These are phyloP conservation scores for Chaetomium sp. DNA, from an alignment of 2,329 filamentous ascomycete species.

Conservation along the genomic window DNA sequence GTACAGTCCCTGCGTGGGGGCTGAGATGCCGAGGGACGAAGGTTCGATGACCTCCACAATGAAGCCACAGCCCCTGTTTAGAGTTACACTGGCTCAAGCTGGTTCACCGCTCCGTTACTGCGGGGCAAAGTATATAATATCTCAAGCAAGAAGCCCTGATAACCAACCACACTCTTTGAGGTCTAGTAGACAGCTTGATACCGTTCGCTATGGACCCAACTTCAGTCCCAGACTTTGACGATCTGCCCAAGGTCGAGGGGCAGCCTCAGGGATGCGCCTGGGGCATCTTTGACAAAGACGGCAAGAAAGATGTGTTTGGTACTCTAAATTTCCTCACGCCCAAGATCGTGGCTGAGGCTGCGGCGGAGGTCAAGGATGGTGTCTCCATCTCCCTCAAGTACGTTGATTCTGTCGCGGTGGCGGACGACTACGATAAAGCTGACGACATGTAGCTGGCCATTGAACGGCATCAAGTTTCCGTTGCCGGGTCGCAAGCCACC, in stretches of 20 bases:
- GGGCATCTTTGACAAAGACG: conserved; percentile 55
- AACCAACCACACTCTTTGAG: neutral
- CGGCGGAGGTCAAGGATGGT: conserved; percentile 49
- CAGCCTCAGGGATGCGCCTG: conserved; percentile 54
- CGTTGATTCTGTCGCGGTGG: conserved; percentile 18
- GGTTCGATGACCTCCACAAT: neutral
- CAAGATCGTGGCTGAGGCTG: conserved; percentile 46
- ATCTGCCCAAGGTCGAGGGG: conserved; percentile 46
- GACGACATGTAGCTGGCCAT: conserved; percentile 42
- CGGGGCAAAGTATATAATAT: neutral
- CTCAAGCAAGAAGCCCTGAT: neutral
- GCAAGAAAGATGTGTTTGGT: conserved; percentile 52
- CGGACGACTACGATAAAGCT: neutral
- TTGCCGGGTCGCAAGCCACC: conserved; percentile 42
- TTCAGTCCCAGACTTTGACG: conserved; percentile 48
- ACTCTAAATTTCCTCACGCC: conserved; percentile 57
- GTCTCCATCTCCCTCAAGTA: conserved; percentile 58
- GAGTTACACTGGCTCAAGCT: neutral
- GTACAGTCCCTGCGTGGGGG: no score
- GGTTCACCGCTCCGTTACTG: neutral
- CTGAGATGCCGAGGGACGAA: neutral
- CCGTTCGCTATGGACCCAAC: conserved; percentile 27
- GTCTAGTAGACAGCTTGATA: neutral
- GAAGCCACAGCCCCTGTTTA: neutral
- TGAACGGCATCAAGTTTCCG: conserved; percentile 46